phyloP scores from a whole-genome alignment of 2,329 filamentous ascomycete genomes.

The Cucurbitaria berberidis region DNA sequence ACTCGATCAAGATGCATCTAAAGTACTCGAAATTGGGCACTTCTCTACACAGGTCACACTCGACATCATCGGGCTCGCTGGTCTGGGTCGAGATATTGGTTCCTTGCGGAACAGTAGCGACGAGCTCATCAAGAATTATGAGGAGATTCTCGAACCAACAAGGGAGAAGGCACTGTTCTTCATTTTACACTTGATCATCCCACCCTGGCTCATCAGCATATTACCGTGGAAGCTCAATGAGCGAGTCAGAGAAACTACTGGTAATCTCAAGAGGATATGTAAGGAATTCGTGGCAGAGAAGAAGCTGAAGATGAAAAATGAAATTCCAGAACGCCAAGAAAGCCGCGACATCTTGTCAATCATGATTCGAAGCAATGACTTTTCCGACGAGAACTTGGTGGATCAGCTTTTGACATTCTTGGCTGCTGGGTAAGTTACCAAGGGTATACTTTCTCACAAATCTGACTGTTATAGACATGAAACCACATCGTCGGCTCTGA shows the following conservation, averaged over 20 bases:
- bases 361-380: constrained; percentile 60
- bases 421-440: constrained; percentile 56
- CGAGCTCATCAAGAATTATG: constrained; percentile 51
- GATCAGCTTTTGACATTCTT: constrained; percentile 64
- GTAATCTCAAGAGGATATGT: constrained; percentile 51
- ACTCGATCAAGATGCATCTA: constrained; percentile 51
- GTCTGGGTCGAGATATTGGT: constrained; percentile 53
- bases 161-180: constrained; percentile 57
- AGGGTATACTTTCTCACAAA: neutral
- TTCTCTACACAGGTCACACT: constrained; percentile 54
- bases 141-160: constrained; percentile 55
- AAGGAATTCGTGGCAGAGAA: constrained; percentile 57
- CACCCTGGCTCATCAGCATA: constrained; percentile 46
- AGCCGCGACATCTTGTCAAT: constrained; percentile 55
- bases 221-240: constrained; percentile 58
- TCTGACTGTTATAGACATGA: constrained; percentile 61
- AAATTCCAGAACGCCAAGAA: constrained; percentile 36
- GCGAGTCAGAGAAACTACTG: constrained; percentile 46
- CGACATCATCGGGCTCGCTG: constrained; percentile 56
- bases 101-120: constrained; percentile 51
- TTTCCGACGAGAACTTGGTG: constrained; percentile 59
- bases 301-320: constrained; percentile 47
- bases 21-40: constrained; percentile 51
- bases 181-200: constrained; percentile 47
- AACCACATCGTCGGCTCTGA: constrained; percentile 76